Base-by-base conservation (phyloP, 2,329 filamentous ascomycete species). In the Penicillium digitatum region DNA sequence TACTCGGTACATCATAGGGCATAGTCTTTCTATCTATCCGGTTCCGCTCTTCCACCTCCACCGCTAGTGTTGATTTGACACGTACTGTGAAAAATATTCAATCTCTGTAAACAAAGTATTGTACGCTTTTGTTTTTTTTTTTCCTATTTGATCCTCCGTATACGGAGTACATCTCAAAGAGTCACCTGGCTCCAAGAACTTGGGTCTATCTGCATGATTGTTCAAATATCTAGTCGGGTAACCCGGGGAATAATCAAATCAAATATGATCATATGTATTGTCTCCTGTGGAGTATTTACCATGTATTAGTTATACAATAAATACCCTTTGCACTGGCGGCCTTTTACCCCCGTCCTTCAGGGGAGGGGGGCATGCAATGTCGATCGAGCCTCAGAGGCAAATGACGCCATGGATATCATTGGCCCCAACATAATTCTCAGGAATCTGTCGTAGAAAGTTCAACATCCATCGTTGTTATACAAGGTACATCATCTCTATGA, bases 331-430 rank as follows among this genome's bases (percentile, higher is more conserved):
- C 50, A 48, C 51, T 48, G 48, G 51, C 42, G 46, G 46, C 10
- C 37, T 35, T 39, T 35, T 39, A 40, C 31, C 44, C 42, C 51
- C 44, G 37, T 51, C 54, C 37, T 61, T 64, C 61, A 66, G 60
- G 61, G 60, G 59, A 52, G 48, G 49, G 37, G 38, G 54, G 48
- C 62, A 67, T 69, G 66, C 66, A 69, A 62, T 68, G 68, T 68
- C 65, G 66, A 70, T 70, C 66, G 62, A 68, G 64, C 63, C 63
- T 60, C 62, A 62, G 60, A 55, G 58, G 42, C 58, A 52, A 31
- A 65, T 63, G 58, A 64, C 59, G 59, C 58, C 49, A 59, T 42
- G 22, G 9, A 42, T 59, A 46, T 57, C 22, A 61, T 52, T 58
- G 61, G 61, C 42, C 50, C 51, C 14, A n/a, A 29, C n/a, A 18